Percentiles rank a stretch among this genome's conserved stretches.
These are phyloP conservation scores for Diaporthe batatas DNA, from an alignment of 2,329 filamentous ascomycete species.

Conservation along the genomic window DNA sequence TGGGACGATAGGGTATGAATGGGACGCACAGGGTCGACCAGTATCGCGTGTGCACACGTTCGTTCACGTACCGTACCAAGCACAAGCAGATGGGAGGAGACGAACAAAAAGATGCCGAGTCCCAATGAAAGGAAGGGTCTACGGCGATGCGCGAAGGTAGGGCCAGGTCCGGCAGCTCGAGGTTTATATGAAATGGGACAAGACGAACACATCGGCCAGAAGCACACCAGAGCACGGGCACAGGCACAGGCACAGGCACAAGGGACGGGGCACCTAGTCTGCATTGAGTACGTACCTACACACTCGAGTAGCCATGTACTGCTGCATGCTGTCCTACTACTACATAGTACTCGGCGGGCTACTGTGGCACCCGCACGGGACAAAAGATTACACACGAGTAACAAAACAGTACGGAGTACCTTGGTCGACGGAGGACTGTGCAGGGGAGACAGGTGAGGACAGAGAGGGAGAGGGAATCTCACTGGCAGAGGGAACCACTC, in stretches of 20 bases:
- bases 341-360: conserved; percentile 6
- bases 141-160: conserved; percentile 16
- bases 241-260: neutral
- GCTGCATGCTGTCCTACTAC: neutral
- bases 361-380: conserved; percentile 30
- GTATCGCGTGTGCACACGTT: neutral
- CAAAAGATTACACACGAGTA: conserved; percentile 23
- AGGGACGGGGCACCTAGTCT: conserved; percentile 1
- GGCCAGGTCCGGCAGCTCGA: conserved; percentile 26
- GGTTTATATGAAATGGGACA: conserved; percentile 31
- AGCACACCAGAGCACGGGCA: conserved; percentile 6
- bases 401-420: neutral
- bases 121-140: conserved; percentile 31
- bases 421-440: conserved; percentile 1
- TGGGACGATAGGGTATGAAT: neutral
- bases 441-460: neutral
- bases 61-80: conserved; percentile 10
- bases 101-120: conserved; percentile 28
- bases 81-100: conserved; percentile 1
- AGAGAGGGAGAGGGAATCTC: too few species aligned
- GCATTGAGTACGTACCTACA: neutral
- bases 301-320: too few species aligned
- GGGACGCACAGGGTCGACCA: too few species aligned
- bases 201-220: neutral
- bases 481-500: neutral